Evolutionary conservation across 805 yeast genomes (phyloP).

Genomic region (Naumovozyma baii): DNA sequence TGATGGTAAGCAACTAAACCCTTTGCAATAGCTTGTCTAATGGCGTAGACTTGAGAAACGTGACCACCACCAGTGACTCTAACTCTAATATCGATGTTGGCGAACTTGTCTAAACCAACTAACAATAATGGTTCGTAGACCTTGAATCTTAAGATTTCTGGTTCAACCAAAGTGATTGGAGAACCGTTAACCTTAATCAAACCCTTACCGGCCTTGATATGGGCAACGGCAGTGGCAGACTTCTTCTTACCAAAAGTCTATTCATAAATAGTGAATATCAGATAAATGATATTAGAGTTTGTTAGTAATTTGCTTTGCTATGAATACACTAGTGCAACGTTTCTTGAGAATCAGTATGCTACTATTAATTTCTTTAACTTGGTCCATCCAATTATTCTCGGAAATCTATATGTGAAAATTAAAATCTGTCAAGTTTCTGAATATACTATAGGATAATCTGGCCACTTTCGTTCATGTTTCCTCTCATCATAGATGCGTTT

Average conservation of each 20-base stretch:
- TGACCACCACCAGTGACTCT: conserved; percentile 99
- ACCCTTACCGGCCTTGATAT: conserved; percentile 98
- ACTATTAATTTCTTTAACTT: too few species aligned
- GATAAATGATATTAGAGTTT: not conserved
- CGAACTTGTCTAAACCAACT: conserved; percentile 97
- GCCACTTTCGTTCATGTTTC: too few species aligned
- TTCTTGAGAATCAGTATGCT: too few species aligned
- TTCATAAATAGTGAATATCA: conserved; percentile 6
- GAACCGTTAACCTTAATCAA: conserved; percentile 97
- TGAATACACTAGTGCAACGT: too few species aligned
- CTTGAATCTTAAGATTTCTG: conserved; percentile 97
- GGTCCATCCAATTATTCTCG: too few species aligned
- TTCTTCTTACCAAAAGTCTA: conserved; percentile 99
- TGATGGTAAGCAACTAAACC: conserved; percentile 99
- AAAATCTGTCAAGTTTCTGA: too few species aligned
- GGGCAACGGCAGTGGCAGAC: conserved; percentile 99
- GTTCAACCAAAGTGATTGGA: conserved; percentile 97
- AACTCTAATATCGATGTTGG: conserved; percentile 95
- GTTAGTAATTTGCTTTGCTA: too few species aligned
- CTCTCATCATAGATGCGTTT: too few species aligned
- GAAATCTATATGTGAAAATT: too few species aligned
- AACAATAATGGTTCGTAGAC: conserved; percentile 97
- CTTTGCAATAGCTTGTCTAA: conserved; percentile 99
- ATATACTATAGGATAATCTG: too few species aligned
- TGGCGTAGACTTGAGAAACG: conserved; percentile 98